Evolutionary conservation across 495 filamentous ascomycete species (phyloP), one percentile per base, ranked within the genome.

Genomic region (Penicillium tannophilum): DNA sequence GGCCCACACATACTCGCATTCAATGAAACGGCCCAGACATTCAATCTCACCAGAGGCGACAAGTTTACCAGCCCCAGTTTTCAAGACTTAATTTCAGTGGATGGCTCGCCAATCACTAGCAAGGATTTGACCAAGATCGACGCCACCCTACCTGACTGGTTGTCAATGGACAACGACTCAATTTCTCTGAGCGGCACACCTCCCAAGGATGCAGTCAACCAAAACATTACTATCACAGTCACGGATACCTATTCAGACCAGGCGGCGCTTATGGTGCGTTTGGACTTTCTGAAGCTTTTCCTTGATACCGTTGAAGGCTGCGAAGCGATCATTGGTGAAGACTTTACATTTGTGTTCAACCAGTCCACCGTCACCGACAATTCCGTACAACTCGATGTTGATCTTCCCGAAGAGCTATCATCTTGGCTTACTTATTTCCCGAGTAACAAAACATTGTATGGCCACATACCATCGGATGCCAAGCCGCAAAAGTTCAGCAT

Each of bases 361-460:
- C 69, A 78, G 30, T 82, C 82, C 23, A 62, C 90, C 19, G 64
- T 84, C 12, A 76, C 75, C 26, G 75, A 81, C 10, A 67, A 74
- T 24, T 77, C 84, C 56, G 81, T 83, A 0, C 72, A 80, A 20
- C 64, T 93, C 1, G 78, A 78, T 12, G 71, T 89, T 2, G 70
- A 83, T 45, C 61, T 83, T n/a, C 77, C 72, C 19, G 59, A 78
- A 2, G 63, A 69, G 6, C 70, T 84, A 2, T 69, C 78, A 8
- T 69, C 83, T 14, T 96, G 91, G 92, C 74, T 94, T 10, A 76
- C 73, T 2, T 90, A 90, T 60, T 82, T 90, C 62, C 50, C 80
- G 11, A 67, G 64, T 10, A 84, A 80, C 41, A 69, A 80, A 57
- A 79, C 78, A 3, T 73, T 95, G 6, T 81, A 74, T 20, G 91